Evolutionary conservation across 106 monocot species (phyloP).

Genomic region (Triglochin maritima): DNA sequence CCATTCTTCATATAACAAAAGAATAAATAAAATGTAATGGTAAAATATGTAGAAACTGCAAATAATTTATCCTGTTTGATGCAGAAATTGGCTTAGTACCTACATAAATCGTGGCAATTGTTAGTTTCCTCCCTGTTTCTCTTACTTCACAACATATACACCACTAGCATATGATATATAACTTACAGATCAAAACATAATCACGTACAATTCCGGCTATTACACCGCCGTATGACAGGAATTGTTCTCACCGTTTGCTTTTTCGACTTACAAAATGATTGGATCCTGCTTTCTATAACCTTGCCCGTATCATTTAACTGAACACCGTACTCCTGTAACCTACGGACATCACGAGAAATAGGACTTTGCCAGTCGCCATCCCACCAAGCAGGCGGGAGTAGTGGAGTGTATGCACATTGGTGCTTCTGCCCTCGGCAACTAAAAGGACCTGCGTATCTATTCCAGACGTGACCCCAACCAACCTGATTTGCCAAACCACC

Average conservation of each 20-base stretch:
- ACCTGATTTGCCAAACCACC: constrained; percentile 49
- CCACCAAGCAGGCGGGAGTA: constrained; percentile 89
- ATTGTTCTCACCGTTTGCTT: constrained; percentile 50
- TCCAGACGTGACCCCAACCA: constrained; percentile 95
- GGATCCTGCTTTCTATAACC: constrained; percentile 36
- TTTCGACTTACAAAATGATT: constrained; percentile 37
- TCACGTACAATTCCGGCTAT: background rate
- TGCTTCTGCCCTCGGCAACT: constrained; percentile 64
- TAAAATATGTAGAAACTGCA: too few relatives aligned
- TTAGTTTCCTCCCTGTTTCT: too few relatives aligned
- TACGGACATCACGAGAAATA: constrained; percentile 43
- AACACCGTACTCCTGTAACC: constrained; percentile 53
- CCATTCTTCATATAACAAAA: too few relatives aligned
- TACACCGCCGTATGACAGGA: constrained; percentile 7
- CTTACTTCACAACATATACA: too few relatives aligned
- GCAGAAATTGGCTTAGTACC: too few relatives aligned
- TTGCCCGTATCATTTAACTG: constrained; percentile 33
- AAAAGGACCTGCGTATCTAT: constrained; percentile 63
- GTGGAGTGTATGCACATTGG: constrained; percentile 75
- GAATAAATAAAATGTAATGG: too few relatives aligned
- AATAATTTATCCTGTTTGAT: too few relatives aligned
- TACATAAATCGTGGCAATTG: too few relatives aligned
- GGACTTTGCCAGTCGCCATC: constrained; percentile 85
- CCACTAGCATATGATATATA: too few relatives aligned
- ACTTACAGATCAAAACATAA: background rate